Conservation (phyloP, 306 rosid species). For the Fragaria nilgerrensis region DNA sequence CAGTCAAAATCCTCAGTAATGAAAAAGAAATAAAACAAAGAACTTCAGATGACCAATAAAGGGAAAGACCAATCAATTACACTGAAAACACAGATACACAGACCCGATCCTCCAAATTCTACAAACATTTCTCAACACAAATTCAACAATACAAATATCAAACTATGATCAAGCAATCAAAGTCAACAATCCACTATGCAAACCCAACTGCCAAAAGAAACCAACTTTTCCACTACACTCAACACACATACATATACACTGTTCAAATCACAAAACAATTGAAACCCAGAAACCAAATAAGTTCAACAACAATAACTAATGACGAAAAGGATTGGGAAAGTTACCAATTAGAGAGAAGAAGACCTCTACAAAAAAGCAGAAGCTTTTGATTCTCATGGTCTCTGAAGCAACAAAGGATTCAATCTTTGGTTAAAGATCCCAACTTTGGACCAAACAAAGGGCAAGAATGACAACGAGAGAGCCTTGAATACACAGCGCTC, state of each 20-base stretch:
- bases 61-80: neutral
- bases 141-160: slow-evolving; percentile 1
- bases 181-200: slow-evolving; percentile 17
- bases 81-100: neutral
- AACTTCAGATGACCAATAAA: neutral
- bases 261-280: neutral
- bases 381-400: slow-evolving; percentile 32
- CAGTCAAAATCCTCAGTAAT: neutral
- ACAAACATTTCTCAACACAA: neutral
- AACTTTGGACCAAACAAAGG: slow-evolving; percentile 36
- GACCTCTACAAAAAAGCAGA: slow-evolving; percentile 32
- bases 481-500: slow-evolving; percentile 26
- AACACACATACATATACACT: neutral
- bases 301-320: neutral
- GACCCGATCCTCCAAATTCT: neutral
- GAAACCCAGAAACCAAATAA: slow-evolving; percentile 7
- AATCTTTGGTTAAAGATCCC: slow-evolving; percentile 26
- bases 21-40: neutral
- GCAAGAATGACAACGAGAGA: slow-evolving; percentile 28
- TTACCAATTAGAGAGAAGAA: slow-evolving; percentile 60
- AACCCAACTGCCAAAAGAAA: slow-evolving; percentile 12
- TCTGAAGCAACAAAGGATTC: slow-evolving; percentile 20
- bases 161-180: slow-evolving; percentile 11
- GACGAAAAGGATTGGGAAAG: slow-evolving; percentile 8
- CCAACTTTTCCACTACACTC: slow-evolving; percentile 1